Evolutionary conservation across 2,329 filamentous ascomycete genomes (phyloP).

Genomic region (Elsinoe batatas): DNA sequence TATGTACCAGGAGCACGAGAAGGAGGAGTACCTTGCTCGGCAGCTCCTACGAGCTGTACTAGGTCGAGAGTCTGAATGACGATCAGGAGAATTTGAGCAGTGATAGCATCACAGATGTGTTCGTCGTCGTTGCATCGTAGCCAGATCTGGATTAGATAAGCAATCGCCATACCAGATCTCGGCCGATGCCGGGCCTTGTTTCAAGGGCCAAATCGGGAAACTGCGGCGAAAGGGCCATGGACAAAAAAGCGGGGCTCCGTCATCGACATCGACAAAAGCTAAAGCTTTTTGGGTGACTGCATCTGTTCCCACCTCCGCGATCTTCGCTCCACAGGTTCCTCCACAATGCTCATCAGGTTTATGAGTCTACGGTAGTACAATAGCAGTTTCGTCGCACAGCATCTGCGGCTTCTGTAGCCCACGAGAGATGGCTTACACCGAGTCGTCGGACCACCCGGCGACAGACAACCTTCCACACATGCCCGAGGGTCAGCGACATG

Average conservation of each 20-base stretch:
- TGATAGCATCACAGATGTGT: background rate
- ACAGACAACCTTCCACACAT: constrained; percentile 7
- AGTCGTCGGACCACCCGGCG: constrained; percentile 10
- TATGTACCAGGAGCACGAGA: background rate
- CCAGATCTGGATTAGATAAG: constrained; percentile 1
- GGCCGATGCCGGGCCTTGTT: constrained; percentile 6
- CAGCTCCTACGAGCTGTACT: too few species aligned
- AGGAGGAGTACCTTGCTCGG: background rate
- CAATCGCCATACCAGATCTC: constrained; percentile 1
- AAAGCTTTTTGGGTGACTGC: constrained; percentile 2
- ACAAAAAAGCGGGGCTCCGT: constrained; percentile 5
- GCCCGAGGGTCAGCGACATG: constrained; percentile 29
- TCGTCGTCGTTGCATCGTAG: background rate
- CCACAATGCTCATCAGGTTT: background rate
- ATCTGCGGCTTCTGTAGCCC: constrained; percentile 1
- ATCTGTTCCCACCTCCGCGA: constrained; percentile 8
- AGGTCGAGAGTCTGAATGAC: too few species aligned
- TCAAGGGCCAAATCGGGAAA: background rate
- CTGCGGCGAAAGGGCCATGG: background rate
- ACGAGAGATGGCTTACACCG: constrained; percentile 14
- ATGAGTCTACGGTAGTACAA: background rate
- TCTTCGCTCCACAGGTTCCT: background rate
- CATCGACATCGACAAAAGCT: background rate
- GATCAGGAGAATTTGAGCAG: background rate
- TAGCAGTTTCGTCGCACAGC: background rate